Conservation (phyloP, 257 asterid species). For the Scutellaria barbata region DNA sequence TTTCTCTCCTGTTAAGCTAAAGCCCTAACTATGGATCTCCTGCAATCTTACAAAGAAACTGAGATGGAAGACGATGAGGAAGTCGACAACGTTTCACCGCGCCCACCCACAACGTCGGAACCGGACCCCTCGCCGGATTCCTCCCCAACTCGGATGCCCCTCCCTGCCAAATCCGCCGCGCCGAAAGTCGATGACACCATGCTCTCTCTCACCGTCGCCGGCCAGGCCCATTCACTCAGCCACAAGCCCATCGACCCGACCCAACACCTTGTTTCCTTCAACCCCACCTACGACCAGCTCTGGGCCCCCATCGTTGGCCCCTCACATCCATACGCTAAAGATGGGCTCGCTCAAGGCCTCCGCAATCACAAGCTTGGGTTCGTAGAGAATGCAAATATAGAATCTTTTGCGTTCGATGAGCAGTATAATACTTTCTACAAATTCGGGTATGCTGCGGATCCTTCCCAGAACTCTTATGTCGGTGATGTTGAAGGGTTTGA, state of each 20-base stretch:
- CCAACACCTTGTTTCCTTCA: slow-evolving; percentile 84
- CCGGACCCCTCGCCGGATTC: slow-evolving; percentile 64
- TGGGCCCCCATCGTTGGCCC: slow-evolving; percentile 97
- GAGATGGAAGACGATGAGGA: slow-evolving; percentile 32
- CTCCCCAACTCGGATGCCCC: slow-evolving; percentile 66
- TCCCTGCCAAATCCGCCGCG: slow-evolving; percentile 88
- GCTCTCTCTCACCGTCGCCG: slow-evolving; percentile 84
- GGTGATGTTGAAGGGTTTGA: slow-evolving; percentile 75
- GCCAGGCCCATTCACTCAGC: slow-evolving; percentile 48
- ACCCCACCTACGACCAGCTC: slow-evolving; percentile 92
- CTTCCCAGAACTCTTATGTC: slow-evolving; percentile 67
- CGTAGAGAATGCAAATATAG: slow-evolving; percentile 82
- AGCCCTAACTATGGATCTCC: slow-evolving; percentile 57
- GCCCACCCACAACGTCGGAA: slow-evolving; percentile 27
- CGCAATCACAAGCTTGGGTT: slow-evolving; percentile 96
- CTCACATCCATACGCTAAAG: slow-evolving; percentile 94
- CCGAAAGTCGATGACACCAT: slow-evolving; percentile 90
- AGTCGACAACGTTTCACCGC: slow-evolving; percentile 22
- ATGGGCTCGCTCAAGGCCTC: slow-evolving; percentile 95
- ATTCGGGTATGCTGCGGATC: slow-evolving; percentile 95
- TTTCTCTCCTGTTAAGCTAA: slow-evolving; percentile 29
- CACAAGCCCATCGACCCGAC: slow-evolving; percentile 90
- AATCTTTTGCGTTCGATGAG: slow-evolving; percentile 85
- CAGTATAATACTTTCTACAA: slow-evolving; percentile 94
- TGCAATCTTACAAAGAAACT: slow-evolving; percentile 49